A percentile compares a stretch with the other conserved stretches of the same genome.
phyloP scores from a whole-genome alignment of 2,329 filamentous ascomycete species.

The Fusarium temperatum region DNA sequence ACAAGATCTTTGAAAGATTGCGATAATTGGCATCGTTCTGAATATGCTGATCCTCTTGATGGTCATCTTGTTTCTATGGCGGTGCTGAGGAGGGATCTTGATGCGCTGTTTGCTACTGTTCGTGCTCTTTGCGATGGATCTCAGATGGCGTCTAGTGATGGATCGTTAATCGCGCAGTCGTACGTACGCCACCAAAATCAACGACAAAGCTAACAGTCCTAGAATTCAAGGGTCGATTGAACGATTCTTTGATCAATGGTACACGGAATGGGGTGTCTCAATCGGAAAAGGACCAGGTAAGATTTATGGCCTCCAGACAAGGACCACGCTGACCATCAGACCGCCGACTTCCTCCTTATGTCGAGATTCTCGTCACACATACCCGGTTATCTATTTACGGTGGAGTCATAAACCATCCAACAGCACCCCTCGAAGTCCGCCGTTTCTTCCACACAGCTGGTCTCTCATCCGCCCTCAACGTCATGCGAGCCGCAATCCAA shows the following conservation, averaged over 20 bases:
- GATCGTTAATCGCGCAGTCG: conserved; percentile 63
- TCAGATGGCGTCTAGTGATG: conserved; percentile 57
- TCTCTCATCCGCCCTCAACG: conserved; percentile 76
- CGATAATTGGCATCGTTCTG: conserved; percentile 73
- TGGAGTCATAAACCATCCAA: conserved; percentile 78
- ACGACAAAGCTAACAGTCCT: conserved; percentile 25
- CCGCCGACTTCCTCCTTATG: conserved; percentile 72
- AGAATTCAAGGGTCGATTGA: conserved; percentile 69
- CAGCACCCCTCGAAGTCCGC: conserved; percentile 74
- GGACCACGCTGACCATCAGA: conserved; percentile 46
- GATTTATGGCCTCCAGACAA: rapidly evolving
- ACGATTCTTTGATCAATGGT: conserved; percentile 72
- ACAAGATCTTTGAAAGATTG: conserved; percentile 73
- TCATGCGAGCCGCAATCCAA: conserved; percentile 77
- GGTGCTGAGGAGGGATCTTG: conserved; percentile 72
- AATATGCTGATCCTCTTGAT: conserved; percentile 72
- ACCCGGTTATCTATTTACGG: conserved; percentile 79
- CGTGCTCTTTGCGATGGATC: conserved; percentile 68
- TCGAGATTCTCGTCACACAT: conserved; percentile 78
- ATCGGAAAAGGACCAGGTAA: conserved; percentile 63
- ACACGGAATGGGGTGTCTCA: conserved; percentile 67
- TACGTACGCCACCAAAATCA: conserved; percentile 39
- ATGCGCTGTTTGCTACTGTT: conserved; percentile 65
- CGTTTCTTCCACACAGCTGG: conserved; percentile 78
- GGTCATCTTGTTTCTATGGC: conserved; percentile 77